Conservation (phyloP, 2,329 filamentous ascomycete species). For the Curvularia eragrostidis region DNA sequence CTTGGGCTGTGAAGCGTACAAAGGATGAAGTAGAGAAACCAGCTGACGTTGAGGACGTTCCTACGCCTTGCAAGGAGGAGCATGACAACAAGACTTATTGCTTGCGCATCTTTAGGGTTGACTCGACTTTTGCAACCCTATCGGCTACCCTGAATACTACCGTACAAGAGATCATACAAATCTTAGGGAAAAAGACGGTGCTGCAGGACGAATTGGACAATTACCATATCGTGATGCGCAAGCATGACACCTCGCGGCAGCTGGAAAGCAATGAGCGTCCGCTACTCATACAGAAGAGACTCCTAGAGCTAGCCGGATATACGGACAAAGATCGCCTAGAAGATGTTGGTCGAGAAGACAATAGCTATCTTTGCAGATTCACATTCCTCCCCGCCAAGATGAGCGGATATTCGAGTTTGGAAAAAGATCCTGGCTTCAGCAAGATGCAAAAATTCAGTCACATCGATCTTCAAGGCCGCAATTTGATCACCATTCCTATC, state of each 20-base stretch:
- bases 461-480: slow-evolving; percentile 87
- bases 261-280: slow-evolving; percentile 80
- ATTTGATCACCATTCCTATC: slow-evolving; percentile 93
- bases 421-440: slow-evolving; percentile 78
- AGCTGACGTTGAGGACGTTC: slow-evolving; percentile 72
- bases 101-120: slow-evolving; percentile 91
- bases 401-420: slow-evolving; percentile 74
- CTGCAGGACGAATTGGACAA: slow-evolving; percentile 89
- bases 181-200: slow-evolving; percentile 93
- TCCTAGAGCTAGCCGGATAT: slow-evolving; percentile 92
- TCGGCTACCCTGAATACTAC: slow-evolving; percentile 84
- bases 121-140: slow-evolving; percentile 92
- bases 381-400: slow-evolving; percentile 91
- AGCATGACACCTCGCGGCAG: slow-evolving; percentile 86
- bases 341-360: slow-evolving; percentile 94
- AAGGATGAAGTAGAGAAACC: slow-evolving; percentile 68
- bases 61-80: slow-evolving; percentile 71
- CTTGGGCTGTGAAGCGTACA: slow-evolving; percentile 85
- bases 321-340: slow-evolving; percentile 85
- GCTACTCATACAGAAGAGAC: slow-evolving; percentile 85
- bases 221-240: slow-evolving; percentile 94
- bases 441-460: slow-evolving; percentile 92
- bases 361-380: slow-evolving; percentile 95
- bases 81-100: slow-evolving; percentile 82
- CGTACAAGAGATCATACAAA: slow-evolving; percentile 84